Conservation (phyloP, 2,329 filamentous ascomycete species). For the Paracamarosporium sp. region DNA sequence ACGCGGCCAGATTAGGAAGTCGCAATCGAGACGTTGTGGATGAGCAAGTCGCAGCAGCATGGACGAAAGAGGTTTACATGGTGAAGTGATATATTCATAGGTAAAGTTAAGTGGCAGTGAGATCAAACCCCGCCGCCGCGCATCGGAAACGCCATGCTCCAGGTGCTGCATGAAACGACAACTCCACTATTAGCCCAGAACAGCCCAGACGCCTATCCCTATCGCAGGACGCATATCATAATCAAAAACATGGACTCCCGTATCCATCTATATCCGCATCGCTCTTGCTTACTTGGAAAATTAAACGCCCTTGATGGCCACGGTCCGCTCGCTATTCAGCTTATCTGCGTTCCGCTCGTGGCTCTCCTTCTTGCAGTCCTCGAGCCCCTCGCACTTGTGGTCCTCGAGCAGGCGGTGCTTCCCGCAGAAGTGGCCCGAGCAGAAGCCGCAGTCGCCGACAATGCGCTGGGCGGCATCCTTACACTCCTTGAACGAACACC, state of each 20-base stretch:
- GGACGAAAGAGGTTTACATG: neutral
- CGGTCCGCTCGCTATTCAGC: constrained; percentile 89
- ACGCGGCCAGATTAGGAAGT: too few species aligned
- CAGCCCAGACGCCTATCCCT: neutral
- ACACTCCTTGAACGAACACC: constrained; percentile 90
- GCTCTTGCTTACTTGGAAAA: neutral
- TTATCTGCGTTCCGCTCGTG: constrained; percentile 93
- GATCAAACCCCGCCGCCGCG: neutral
- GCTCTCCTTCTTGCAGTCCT: constrained; percentile 97
- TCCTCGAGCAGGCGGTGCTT: constrained; percentile 94
- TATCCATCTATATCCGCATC: neutral
- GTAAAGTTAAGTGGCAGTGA: neutral
- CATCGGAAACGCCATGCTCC: constrained; percentile 11
- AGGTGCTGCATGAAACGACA: neutral
- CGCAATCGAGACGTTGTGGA: too few species aligned
- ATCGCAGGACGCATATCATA: neutral
- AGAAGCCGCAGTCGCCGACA: constrained; percentile 95
- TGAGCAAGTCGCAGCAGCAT: too few species aligned
- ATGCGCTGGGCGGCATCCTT: constrained; percentile 87
- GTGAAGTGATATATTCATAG: neutral
- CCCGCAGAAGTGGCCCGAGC: constrained; percentile 90
- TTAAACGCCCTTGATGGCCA: constrained; percentile 89
- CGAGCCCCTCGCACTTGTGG: constrained; percentile 89
- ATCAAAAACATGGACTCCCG: neutral
- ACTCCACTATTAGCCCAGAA: neutral